Evolutionary conservation across 345 rosid species (phyloP).

Genomic region (Raphanus sativus): DNA sequence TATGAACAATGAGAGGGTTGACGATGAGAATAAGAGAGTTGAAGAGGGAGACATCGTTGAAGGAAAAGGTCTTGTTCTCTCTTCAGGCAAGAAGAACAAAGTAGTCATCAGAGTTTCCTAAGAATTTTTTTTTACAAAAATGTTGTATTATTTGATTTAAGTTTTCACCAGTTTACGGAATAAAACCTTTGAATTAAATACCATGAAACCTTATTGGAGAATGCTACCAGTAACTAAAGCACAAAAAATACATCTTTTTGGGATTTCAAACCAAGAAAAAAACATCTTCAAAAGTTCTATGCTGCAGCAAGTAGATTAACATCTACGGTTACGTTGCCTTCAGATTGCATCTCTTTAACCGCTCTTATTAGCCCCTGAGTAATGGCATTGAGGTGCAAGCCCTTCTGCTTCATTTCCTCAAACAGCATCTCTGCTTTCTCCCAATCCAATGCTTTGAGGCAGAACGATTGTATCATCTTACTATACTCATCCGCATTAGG

Average conservation of each 20-base stretch:
- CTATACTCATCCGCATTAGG: conserved; percentile 71
- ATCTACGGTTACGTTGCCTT: conserved; percentile 6
- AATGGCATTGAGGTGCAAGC: conserved; percentile 69
- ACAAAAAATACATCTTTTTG: conserved; percentile 12
- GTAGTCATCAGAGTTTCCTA: conserved; percentile 78
- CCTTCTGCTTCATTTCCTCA: conserved; percentile 64
- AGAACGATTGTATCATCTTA: conserved; percentile 76
- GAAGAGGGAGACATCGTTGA: conserved; percentile 76
- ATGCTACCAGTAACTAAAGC: conserved; percentile 15
- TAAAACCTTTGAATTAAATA: neutral
- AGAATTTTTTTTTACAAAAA: conserved; percentile 1
- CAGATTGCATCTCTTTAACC: conserved; percentile 73
- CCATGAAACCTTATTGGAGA: conserved; percentile 21
- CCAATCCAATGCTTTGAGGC: conserved; percentile 80
- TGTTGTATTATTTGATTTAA: neutral
- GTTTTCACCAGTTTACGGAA: neutral
- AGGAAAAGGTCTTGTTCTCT: conserved; percentile 83
- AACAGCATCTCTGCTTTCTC: conserved; percentile 62
- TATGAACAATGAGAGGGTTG: conserved; percentile 85
- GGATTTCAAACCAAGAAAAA: conserved; percentile 7
- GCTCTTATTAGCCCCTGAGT: conserved; percentile 69
- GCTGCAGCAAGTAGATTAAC: conserved; percentile 35
- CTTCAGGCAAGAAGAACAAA: conserved; percentile 96
- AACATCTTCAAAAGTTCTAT: conserved; percentile 34
- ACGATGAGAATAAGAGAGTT: conserved; percentile 65